Evolutionary conservation across 345 rosid species (phyloP).

Genomic region (Salix caprea): DNA sequence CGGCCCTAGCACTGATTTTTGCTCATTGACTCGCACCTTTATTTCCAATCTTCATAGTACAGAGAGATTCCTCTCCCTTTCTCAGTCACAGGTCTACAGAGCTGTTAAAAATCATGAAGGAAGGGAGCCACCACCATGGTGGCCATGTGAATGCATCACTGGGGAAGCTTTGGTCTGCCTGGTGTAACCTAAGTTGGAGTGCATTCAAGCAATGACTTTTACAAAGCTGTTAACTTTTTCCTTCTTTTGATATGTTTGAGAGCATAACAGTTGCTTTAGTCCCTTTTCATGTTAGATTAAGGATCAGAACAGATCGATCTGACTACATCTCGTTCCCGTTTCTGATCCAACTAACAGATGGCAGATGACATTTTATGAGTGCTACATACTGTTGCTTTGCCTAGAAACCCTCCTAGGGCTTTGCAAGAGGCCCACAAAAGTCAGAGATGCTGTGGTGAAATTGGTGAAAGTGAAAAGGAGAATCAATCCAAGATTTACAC

Average conservation of each 20-base stretch:
- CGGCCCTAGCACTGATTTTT: neutral
- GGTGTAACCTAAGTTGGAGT: slow-evolving; percentile 33
- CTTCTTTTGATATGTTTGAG: slow-evolving; percentile 21
- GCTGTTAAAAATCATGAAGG: slow-evolving; percentile 24
- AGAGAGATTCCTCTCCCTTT: slow-evolving; percentile 20
- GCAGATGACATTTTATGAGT: neutral
- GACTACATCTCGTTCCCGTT: neutral
- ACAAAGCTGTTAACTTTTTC: slow-evolving; percentile 39
- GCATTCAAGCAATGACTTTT: slow-evolving; percentile 50
- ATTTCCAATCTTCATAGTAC: slow-evolving; percentile 8
- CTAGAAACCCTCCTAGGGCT: neutral
- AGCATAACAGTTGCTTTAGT: slow-evolving; percentile 6
- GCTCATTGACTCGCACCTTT: neutral
- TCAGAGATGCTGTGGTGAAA: slow-evolving; percentile 17
- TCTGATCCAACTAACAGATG: neutral
- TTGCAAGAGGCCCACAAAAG: slow-evolving; percentile 33
- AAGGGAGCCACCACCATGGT: slow-evolving; percentile 35
- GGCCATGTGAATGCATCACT: slow-evolving; percentile 19
- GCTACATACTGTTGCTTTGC: neutral
- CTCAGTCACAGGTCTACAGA: slow-evolving; percentile 15
- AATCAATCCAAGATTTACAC: slow-evolving; percentile 24
- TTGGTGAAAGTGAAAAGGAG: slow-evolving; percentile 27
- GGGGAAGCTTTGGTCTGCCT: slow-evolving; percentile 7
- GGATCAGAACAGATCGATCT: neutral
- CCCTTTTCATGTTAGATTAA: slow-evolving; percentile 8